Conservation (phyloP, 805 yeast genomes). For the Teunomyces barrocoloradensis region DNA sequence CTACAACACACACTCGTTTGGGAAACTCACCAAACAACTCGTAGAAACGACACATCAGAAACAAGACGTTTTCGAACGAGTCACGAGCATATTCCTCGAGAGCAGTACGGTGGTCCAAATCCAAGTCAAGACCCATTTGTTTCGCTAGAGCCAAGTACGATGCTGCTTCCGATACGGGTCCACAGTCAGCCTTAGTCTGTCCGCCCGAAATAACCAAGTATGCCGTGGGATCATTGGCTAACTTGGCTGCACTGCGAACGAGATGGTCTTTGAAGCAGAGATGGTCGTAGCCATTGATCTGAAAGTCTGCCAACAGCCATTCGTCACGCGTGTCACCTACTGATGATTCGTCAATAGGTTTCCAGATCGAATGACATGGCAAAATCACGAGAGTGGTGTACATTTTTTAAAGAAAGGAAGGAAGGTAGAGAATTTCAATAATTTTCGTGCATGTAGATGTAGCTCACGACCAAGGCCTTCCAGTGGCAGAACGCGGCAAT, state of each 20-base stretch:
- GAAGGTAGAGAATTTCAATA: background rate
- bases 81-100: constrained; percentile 77
- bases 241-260: constrained; percentile 35
- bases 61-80: constrained; percentile 73
- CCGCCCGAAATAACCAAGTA: constrained; percentile 63
- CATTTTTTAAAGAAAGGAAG: background rate
- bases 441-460: constrained; percentile 44
- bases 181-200: constrained; percentile 57
- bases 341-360: constrained; percentile 24
- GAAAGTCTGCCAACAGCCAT: constrained; percentile 71
- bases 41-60: constrained; percentile 53
- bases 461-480: constrained; percentile 57
- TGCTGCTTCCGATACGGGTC: constrained; percentile 57
- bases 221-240: constrained; percentile 27
- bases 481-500: constrained; percentile 75
- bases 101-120: constrained; percentile 22
- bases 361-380: constrained; percentile 64
- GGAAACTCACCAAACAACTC: constrained; percentile 53
- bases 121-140: constrained; percentile 18
- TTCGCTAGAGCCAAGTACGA: constrained; percentile 52
- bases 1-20: constrained; percentile 51
- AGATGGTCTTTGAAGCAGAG: constrained; percentile 64
- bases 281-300: constrained; percentile 68
- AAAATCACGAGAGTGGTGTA: constrained; percentile 25
- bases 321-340: constrained; percentile 49